phyloP scores from a whole-genome alignment of 805 yeast genomes.

The Kodamaea neixiangensis region DNA sequence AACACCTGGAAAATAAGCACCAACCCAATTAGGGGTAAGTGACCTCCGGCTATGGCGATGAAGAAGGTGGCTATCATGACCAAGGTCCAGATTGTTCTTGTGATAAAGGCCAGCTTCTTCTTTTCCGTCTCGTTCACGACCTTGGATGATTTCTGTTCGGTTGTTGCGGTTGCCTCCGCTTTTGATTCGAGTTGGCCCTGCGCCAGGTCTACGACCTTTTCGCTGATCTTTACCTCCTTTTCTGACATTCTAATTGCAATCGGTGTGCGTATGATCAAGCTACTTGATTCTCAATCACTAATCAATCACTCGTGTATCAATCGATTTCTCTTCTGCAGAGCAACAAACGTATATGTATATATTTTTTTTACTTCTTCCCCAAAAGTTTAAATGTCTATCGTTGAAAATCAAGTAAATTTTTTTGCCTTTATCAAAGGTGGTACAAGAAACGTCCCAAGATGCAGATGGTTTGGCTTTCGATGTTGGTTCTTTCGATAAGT shows the following conservation, averaged over 20 bases:
- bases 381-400: neutral
- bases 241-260: neutral
- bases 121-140: slow-evolving; percentile 50
- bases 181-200: neutral
- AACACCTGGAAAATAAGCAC: slow-evolving; percentile 75
- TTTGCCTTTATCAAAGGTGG: slow-evolving; percentile 1
- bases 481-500: neutral
- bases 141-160: slow-evolving; percentile 2
- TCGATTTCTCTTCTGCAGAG: neutral
- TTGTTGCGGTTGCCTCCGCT: neutral
- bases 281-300: neutral
- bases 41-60: slow-evolving; percentile 76
- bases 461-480: neutral
- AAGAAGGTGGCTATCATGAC: slow-evolving; percentile 84
- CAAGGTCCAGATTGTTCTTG: slow-evolving; percentile 90
- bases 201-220: neutral
- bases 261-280: neutral
- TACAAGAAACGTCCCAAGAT: neutral
- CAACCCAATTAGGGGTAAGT: slow-evolving; percentile 71
- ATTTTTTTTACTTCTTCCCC: neutral
- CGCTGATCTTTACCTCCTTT: neutral
- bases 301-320: neutral
- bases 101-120: slow-evolving; percentile 80
- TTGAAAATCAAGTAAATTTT: neutral
- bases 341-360: neutral